Evolutionary conservation across 345 rosid species (phyloP).

Genomic region (Jatropha curcas): DNA sequence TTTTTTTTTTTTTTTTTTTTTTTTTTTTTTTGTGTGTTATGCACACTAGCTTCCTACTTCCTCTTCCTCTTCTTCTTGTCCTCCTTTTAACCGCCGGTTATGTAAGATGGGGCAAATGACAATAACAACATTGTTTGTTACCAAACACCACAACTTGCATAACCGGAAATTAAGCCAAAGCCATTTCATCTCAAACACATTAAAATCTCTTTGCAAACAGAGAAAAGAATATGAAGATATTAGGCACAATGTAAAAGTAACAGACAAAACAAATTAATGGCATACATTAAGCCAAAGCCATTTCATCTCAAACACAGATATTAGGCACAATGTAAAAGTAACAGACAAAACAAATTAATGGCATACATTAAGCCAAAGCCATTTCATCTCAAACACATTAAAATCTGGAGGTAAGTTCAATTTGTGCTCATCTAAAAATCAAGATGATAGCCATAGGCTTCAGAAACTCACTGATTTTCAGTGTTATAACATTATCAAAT

Average conservation of each 20-base stretch:
- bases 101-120: no score
- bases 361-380: background rate
- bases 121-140: no score
- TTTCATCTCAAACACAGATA: background rate
- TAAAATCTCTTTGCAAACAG: no score
- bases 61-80: background rate
- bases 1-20: no score
- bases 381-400: background rate
- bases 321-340: background rate
- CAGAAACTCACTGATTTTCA: no score
- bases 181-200: background rate
- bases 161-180: background rate
- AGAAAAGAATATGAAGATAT: no score
- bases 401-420: background rate
- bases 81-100: background rate
- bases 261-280: no score
- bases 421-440: background rate
- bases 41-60: background rate
- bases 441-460: conserved; percentile 5
- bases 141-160: no score
- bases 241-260: background rate
- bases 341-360: no score
- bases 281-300: background rate
- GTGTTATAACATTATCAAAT: background rate
- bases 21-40: background rate